Evolutionary conservation across 2,329 filamentous ascomycete species (phyloP).

Genomic region (Teratosphaeria epicoccoides): DNA sequence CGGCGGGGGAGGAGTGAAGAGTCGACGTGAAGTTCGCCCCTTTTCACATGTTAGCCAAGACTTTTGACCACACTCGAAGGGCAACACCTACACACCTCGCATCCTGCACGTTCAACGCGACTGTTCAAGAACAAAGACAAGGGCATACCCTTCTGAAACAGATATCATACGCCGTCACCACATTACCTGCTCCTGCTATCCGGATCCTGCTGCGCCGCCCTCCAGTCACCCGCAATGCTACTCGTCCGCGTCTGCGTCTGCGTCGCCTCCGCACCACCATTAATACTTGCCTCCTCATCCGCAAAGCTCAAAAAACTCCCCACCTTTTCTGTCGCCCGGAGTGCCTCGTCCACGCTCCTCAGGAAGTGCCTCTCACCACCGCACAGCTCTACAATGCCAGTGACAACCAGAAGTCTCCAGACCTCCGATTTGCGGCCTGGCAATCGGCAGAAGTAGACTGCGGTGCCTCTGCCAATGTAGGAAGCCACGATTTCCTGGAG

Average conservation of each 20-base stretch:
- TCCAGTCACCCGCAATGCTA: background rate
- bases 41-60: background rate
- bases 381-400: conserved; percentile 74
- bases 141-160: background rate
- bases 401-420: conserved; percentile 60
- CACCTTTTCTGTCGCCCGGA: conserved; percentile 36
- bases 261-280: background rate
- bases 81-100: background rate
- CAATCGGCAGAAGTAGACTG: conserved; percentile 62
- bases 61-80: background rate
- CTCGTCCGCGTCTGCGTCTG: background rate
- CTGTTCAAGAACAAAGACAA: background rate
- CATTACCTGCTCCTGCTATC: background rate
- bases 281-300: background rate
- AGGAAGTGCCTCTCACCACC: conserved; percentile 74
- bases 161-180: background rate
- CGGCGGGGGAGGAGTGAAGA: background rate
- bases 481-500: conserved; percentile 75
- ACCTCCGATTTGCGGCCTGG: conserved; percentile 41
- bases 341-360: conserved; percentile 69
- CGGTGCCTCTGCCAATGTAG: conserved; percentile 66
- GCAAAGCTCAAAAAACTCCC: background rate
- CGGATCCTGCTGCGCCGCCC: conserved; percentile 1
- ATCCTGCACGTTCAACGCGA: background rate
- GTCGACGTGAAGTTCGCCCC: background rate